Base-by-base conservation (phyloP, 805 yeast species). In the Barnettozyma salicaria region DNA sequence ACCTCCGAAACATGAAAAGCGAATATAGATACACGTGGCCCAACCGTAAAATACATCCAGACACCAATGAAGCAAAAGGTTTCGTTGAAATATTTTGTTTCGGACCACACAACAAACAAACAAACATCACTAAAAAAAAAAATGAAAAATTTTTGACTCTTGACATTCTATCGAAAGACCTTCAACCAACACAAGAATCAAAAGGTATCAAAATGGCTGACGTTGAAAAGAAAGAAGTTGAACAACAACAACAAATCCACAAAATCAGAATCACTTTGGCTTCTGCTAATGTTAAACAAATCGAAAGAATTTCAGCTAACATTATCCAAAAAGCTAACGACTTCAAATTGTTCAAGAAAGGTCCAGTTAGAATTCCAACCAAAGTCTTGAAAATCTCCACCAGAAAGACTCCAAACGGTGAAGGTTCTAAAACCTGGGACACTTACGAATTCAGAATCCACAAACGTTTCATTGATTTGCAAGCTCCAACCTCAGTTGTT, bases 391-490 rank as follows among this genome's bases (percentile, higher is more conserved):
- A 84, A 74, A 78, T 92, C 76, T 78, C 95, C 75, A 92, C 99
- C 85, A 88, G 99, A 86, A 92, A 92, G 89, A 84, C 98, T 67
- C 99, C 99, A 65, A 94, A 94, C 73, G 99, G 99, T 92, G 97
- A 92, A 79, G 99, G 99, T 92, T 92, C 98, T 61, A 92, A 92
- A 90, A 92, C 99, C 63, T 92, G 97, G 97, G 99, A 92, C 70
- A 76, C 94, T 62, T 92, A 80, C 73, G 98, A 92, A 80, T 84
- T 92, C 95, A 90, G 97, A 84, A 88, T 92, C 80, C 98, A 92
- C 96, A 92, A 92, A 94, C 89, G 99, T 76, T 83, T 87, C 72
- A 87, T 92, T 65, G 96, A 89, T 76, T 80, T 92, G 70, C 90
- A 85, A 74, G 96, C 97, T 55, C 96, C 97, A 71, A 86, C 95